phyloP scores from a whole-genome alignment of 352 stramenopile genomes.

The Elongisporangium anandrum region DNA sequence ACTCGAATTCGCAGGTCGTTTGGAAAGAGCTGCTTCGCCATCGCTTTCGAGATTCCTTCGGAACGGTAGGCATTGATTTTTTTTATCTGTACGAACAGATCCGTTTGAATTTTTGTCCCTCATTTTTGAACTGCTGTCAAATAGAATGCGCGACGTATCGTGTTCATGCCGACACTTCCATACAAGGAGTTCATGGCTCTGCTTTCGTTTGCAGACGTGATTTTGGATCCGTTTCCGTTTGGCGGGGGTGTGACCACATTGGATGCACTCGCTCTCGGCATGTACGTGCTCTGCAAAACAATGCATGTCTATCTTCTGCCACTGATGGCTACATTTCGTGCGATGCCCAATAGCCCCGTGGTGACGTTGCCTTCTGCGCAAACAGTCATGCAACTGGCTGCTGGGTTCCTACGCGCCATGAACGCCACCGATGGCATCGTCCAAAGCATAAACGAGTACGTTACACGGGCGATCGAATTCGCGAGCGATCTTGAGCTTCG shows the following conservation, averaged over 20 bases:
- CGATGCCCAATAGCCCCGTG: slow-evolving; percentile 26
- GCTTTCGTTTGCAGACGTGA: slow-evolving; percentile 52
- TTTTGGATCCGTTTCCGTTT: slow-evolving; percentile 83
- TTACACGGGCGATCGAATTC: slow-evolving; percentile 28
- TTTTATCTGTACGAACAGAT: not conserved
- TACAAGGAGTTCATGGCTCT: slow-evolving; percentile 54
- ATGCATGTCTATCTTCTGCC: not conserved
- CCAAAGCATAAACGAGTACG: slow-evolving; percentile 27
- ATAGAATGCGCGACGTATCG: slow-evolving; percentile 25
- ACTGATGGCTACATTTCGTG: slow-evolving; percentile 1
- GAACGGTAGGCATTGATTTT: slow-evolving; percentile 16
- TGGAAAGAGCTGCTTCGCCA: slow-evolving; percentile 50
- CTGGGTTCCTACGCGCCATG: slow-evolving; percentile 56
- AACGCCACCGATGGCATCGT: slow-evolving; percentile 43
- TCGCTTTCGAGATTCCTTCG: slow-evolving; percentile 32
- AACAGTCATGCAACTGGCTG: slow-evolving; percentile 49
- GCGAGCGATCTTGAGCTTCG: slow-evolving; percentile 17
- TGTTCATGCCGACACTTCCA: slow-evolving; percentile 60
- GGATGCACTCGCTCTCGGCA: slow-evolving; percentile 71
- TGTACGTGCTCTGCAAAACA: slow-evolving; percentile 24
- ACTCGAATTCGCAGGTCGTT: slow-evolving; percentile 35
- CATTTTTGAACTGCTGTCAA: not conserved
- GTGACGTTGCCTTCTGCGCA: slow-evolving; percentile 50
- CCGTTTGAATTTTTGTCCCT: not conserved
- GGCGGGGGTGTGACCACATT: slow-evolving; percentile 82